Percentiles rank a stretch among this genome's conserved stretches.
Conservation (phyloP, 306 rosid species). For the Ormosia emarginata region DNA sequence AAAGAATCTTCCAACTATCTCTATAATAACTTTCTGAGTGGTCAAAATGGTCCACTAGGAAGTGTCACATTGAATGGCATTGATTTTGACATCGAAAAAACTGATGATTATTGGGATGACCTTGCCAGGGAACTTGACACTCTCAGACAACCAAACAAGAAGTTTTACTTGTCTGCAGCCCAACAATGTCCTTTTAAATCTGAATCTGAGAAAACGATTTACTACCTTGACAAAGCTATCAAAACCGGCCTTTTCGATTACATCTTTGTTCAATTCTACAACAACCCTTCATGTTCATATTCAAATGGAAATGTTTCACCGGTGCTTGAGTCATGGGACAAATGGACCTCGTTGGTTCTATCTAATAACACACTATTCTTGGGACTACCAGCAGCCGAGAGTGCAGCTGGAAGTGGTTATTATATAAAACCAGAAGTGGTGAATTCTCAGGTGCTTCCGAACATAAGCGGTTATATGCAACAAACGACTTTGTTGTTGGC, state of each 20-base stretch:
- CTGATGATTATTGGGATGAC: conserved; percentile 30
- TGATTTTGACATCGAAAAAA: conserved; percentile 29
- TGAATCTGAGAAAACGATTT: conserved; percentile 21
- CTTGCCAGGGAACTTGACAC: conserved; percentile 29
- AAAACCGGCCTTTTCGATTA: conserved; percentile 43
- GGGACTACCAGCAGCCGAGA: conserved; percentile 45
- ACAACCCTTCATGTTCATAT: conserved; percentile 46
- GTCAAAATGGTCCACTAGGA: neutral
- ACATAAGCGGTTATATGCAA: too few relatives aligned
- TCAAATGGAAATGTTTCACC: neutral
- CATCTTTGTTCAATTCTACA: conserved; percentile 60
- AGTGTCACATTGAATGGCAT: conserved; percentile 3
- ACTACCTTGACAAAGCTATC: conserved; percentile 34
- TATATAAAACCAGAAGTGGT: conserved; percentile 28
- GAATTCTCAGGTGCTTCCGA: conserved; percentile 36
- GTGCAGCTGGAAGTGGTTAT: conserved; percentile 44
- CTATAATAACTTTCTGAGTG: neutral
- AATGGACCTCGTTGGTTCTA: conserved; percentile 30
- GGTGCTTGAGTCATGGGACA: conserved; percentile 23
- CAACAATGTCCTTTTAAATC: conserved; percentile 35
- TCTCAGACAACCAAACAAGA: neutral
- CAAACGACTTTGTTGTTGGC: too few relatives aligned
- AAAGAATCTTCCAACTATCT: neutral
- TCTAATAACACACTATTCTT: conserved; percentile 29
- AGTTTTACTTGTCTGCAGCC: conserved; percentile 44